Base-by-base conservation (phyloP, 2,329 filamentous ascomycete genomes). In the Lecanoromycetidae sp. region DNA sequence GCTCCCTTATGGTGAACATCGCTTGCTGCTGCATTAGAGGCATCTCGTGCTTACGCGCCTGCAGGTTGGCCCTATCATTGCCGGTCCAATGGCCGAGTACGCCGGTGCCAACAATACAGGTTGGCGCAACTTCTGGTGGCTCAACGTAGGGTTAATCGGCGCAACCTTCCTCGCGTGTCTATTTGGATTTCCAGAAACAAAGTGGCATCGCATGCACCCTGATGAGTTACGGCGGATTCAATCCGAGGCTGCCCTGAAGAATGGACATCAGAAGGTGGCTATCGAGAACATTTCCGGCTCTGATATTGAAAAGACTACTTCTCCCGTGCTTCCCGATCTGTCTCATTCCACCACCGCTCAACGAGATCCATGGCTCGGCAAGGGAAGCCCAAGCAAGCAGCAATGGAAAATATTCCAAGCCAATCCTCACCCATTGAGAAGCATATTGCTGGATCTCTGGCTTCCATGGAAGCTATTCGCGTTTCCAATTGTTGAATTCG, bases 121-220 rank as follows among this genome's bases (percentile, higher is more conserved):
- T 66, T 80, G 75, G 73, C 66, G 75, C 22, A 76, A 65, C 56
- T 82, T 82, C 59, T 82, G 76, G 74, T 82, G 77, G 77, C 65
- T 82, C 52, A 80, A 80, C 52, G 72, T 75, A 2, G 78, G 58
- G 1, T 42, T 81, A 1, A 60, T 77, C 2, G 71, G 63, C 1
- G 56, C 74, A 3, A 69, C 70, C 0, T 61, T 74, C 19, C 25
- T 78, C 4, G 64, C 76, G 57, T 66, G 72, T 27, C 58, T 80
- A 23, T 76, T 79, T 57, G 64, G 76, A 55, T 80, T 80, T 55
- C 79, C 79, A 0, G 78, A 82, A 58, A 81, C 78, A 0, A 74
- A 73, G 52, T 82, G 71, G 63, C 69, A 73, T 46, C 72, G 77
- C 10, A 49, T 52, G 3, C 64, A 69, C 44, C 56, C 57, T 0